A percentile compares a stretch with the other conserved stretches of the same genome.
phyloP scores from a whole-genome alignment of 306 rosid species.

The Castanea crenata region DNA sequence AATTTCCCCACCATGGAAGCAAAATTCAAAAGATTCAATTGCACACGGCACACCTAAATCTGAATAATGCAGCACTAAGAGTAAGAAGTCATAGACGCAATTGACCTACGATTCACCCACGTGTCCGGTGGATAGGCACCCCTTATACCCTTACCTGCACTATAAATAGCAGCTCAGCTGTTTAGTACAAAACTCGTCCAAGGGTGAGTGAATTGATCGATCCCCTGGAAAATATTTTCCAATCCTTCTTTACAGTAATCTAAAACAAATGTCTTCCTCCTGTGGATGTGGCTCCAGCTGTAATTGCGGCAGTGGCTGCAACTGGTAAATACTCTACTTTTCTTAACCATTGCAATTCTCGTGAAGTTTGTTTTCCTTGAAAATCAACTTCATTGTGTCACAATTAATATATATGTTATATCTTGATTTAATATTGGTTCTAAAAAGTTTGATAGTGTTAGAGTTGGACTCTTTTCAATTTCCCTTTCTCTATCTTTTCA shows the following conservation, averaged over 20 bases:
- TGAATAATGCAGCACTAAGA: background rate
- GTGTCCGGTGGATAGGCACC: conserved; percentile 35
- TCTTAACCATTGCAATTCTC: too few species aligned
- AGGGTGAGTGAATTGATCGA: too few species aligned
- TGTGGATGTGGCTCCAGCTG: conserved; percentile 20
- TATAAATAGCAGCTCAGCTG: conserved; percentile 12
- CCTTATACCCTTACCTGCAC: background rate
- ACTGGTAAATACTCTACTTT: background rate
- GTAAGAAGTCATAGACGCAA: background rate
- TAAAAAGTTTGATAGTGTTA: too few species aligned
- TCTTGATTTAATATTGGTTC: too few species aligned
- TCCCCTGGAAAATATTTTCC: background rate
- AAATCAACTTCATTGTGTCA: too few species aligned
- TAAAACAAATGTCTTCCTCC: conserved; percentile 7
- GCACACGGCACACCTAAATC: background rate
- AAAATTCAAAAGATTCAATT: too few species aligned
- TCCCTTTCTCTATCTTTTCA: background rate
- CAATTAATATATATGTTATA: too few species aligned
- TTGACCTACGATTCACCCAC: conserved; percentile 19
- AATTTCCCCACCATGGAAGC: too few species aligned
- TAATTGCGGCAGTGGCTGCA: conserved; percentile 2
- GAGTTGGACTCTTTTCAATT: background rate
- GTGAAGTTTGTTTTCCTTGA: too few species aligned
- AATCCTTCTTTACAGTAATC: background rate
- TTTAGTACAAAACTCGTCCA: background rate